A percentile compares a stretch with the other conserved stretches of the same genome.
Conservation (phyloP, 148 eudicot species). For the Drosera capensis region DNA sequence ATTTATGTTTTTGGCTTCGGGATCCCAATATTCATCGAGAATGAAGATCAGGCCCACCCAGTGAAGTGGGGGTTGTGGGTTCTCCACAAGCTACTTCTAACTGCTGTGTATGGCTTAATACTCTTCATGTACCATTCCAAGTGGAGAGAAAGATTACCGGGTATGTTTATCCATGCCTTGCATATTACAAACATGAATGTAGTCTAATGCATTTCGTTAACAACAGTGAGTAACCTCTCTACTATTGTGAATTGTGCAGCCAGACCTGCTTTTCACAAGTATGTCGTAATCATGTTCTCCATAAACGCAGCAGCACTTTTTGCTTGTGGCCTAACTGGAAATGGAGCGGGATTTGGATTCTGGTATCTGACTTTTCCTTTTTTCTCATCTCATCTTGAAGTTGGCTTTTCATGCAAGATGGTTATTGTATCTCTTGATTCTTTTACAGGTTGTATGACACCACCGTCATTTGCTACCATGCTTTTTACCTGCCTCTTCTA, state of each 20-base stretch:
- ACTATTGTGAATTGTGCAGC: slow-evolving; percentile 21
- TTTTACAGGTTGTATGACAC: slow-evolving; percentile 47
- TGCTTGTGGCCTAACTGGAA: slow-evolving; percentile 51
- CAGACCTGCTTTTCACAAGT: slow-evolving; percentile 60
- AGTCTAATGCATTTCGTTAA: no score
- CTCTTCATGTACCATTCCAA: slow-evolving; percentile 54
- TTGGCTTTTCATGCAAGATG: no score
- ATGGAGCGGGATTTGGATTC: slow-evolving; percentile 47
- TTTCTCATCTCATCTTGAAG: not conserved
- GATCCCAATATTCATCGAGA: slow-evolving; percentile 43
- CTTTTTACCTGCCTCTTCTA: slow-evolving; percentile 51
- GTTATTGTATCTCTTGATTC: no score
- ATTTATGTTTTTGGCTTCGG: slow-evolving; percentile 46
- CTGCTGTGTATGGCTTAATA: slow-evolving; percentile 40
- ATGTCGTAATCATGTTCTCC: slow-evolving; percentile 37
- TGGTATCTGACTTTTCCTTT: slow-evolving; percentile 9
- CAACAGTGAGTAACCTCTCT: not conserved
- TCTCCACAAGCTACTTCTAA: slow-evolving; percentile 47
- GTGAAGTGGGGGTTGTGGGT: slow-evolving; percentile 60
- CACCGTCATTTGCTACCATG: slow-evolving; percentile 50
- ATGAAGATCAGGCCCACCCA: slow-evolving; percentile 16
- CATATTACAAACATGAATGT: not conserved
- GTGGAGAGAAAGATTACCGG: slow-evolving; percentile 58
- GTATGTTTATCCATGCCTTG: slow-evolving; percentile 12
- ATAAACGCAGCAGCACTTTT: slow-evolving; percentile 41